Evolutionary conservation across 1,284 basidiomycete species (phyloP), one percentile per base, ranked within the genome.

Genomic region (Cystodermella granulosa): DNA sequence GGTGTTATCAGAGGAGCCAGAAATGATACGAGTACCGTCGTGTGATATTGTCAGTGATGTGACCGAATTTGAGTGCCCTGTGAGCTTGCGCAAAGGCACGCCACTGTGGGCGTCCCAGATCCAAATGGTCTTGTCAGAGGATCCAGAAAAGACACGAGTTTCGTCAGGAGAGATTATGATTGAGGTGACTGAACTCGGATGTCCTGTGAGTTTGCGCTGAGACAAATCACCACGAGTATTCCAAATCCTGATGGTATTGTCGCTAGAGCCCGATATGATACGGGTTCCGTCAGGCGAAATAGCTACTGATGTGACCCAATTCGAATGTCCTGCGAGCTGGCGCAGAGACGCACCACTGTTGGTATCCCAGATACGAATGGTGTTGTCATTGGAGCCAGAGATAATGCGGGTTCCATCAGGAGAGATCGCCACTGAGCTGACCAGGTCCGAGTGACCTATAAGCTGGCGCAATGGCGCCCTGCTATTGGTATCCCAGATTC

Each of bases 161-260:
- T 18, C 39, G 39, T 51, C 49, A 4, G 47, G 21, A 2, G 49
- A 51, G 23, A 35, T 39, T 6, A 34, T 23, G 21, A 51, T 22
- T 18, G 17, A 24, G 18, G 17, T 26, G 13, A 48, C 36, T 15
- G 5, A 7, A 13, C 34, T n/a, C n/a, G 42, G 34, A 36, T 48
- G 43, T 14, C 21, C 38, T 22, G 18, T 31, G 39, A 45, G 31
- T 18, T 35, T 14, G 4, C 36, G 37, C 14, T 16, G 24, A 16
- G 34, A 26, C 4, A 23, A 14, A 18, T 34, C 15, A 4, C 47
- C 39, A 11, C 26, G 24, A 4, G 31, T 17, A 18, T 37, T 18
- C 35, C 35, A 37, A 7, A 37, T 37, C 17, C 35, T 8, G 17
- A 37, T 37, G 7, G 35, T 37, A 7, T 37, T 37, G 17, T 37